phyloP scores from a whole-genome alignment of 352 stramenopile species.

The Globisporangium cylindrosporum region DNA sequence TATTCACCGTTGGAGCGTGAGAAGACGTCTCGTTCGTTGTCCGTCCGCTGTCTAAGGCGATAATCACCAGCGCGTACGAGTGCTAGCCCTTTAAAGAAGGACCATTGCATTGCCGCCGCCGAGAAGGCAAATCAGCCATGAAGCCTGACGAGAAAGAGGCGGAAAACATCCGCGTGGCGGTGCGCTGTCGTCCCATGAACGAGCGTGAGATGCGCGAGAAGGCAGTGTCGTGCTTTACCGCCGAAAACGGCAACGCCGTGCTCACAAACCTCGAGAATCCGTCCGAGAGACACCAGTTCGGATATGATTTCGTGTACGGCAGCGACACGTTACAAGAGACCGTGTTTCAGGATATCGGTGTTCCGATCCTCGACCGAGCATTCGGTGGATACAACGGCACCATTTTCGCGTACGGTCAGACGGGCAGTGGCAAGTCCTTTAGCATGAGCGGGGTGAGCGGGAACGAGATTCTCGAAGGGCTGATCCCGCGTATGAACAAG shows the following conservation, averaged over 20 bases:
- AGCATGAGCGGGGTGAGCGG: slow-evolving; percentile 82
- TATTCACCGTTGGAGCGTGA: not conserved
- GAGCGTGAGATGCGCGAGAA: slow-evolving; percentile 81
- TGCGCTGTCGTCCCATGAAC: slow-evolving; percentile 91
- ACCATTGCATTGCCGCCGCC: not conserved
- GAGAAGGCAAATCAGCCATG: slow-evolving; percentile 25
- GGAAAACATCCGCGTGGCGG: slow-evolving; percentile 91
- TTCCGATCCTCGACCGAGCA: slow-evolving; percentile 73
- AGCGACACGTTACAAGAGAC: slow-evolving; percentile 66
- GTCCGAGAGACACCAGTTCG: slow-evolving; percentile 79
- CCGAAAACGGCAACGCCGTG: slow-evolving; percentile 69
- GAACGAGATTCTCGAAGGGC: slow-evolving; percentile 61
- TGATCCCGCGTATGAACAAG: slow-evolving; percentile 91
- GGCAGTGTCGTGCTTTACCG: slow-evolving; percentile 66
- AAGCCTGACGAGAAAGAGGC: slow-evolving; percentile 78
- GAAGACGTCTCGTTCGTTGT: too few species aligned
- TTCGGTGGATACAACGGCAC: slow-evolving; percentile 89
- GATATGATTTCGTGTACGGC: slow-evolving; percentile 88
- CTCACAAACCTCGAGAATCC: slow-evolving; percentile 84
- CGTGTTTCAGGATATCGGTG: slow-evolving; percentile 80
- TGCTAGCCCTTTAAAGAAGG: not conserved
- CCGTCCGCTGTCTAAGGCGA: not conserved
- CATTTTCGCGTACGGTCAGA: slow-evolving; percentile 90
- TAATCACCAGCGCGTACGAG: not conserved
- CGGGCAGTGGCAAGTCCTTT: slow-evolving; percentile 86